phyloP scores from a whole-genome alignment of 176 grass and related monocot species.

The Tillandsia leiboldiana region DNA sequence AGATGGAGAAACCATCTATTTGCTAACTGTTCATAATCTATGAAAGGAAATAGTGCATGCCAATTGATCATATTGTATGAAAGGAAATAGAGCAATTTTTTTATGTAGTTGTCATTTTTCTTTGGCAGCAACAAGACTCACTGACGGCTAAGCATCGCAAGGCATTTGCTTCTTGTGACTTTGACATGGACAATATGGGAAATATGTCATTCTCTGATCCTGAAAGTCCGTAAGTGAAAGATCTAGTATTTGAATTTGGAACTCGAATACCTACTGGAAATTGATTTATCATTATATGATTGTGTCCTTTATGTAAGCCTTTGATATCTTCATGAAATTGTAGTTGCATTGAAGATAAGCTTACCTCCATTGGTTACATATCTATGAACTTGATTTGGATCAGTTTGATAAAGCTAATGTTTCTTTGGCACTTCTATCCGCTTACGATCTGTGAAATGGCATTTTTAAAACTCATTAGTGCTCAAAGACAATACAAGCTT shows the following conservation, averaged over 20 bases:
- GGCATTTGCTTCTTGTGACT: slow-evolving; percentile 59
- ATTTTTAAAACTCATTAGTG: no score
- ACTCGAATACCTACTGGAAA: neutral
- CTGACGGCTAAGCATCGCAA: slow-evolving; percentile 41
- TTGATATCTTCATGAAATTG: neutral
- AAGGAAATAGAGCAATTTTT: neutral
- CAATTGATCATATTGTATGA: neutral
- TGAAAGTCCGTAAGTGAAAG: slow-evolving; percentile 54
- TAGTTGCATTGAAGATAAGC: no score
- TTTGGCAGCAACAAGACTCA: slow-evolving; percentile 75
- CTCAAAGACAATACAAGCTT: no score
- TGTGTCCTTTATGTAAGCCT: slow-evolving; percentile 5
- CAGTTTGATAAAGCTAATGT: no score
- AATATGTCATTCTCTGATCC: slow-evolving; percentile 48
- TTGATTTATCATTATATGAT: neutral
- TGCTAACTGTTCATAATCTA: neutral
- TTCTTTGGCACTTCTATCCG: no score
- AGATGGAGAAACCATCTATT: neutral
- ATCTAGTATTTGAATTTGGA: neutral
- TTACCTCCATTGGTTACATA: no score
- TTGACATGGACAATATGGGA: slow-evolving; percentile 52
- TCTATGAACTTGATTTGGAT: no score
- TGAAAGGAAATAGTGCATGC: neutral
- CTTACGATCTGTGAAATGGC: no score
- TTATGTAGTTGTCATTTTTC: neutral